These are phyloP conservation scores for Plasmopara viticola DNA, from an alignment of 352 stramenopile genomes.

Conservation along the genomic window DNA sequence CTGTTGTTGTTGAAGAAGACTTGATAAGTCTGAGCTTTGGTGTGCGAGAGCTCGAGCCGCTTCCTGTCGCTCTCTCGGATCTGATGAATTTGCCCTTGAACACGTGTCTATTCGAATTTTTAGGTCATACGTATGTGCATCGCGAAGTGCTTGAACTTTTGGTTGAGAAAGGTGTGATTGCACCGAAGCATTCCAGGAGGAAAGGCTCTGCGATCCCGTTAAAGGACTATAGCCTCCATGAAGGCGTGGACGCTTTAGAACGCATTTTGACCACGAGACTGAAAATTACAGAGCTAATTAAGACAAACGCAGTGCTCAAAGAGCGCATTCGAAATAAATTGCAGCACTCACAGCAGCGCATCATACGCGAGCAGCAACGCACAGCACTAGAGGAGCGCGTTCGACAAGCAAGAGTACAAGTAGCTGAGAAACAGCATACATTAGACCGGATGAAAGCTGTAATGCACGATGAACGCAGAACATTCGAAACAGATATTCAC, in stretches of 20 bases:
- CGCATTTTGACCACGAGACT: slow-evolving; percentile 38
- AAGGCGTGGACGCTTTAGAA: slow-evolving; percentile 67
- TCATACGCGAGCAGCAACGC: slow-evolving; percentile 46
- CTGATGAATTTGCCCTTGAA: slow-evolving; percentile 71
- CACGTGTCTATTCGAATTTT: slow-evolving; percentile 77
- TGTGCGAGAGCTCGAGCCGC: slow-evolving; percentile 58
- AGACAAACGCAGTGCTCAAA: slow-evolving; percentile 39
- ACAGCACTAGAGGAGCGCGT: slow-evolving; percentile 46
- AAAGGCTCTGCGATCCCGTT: slow-evolving; percentile 72
- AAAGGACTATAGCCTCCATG: slow-evolving; percentile 72
- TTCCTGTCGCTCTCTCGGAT: slow-evolving; percentile 53
- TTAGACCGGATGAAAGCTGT: slow-evolving; percentile 49
- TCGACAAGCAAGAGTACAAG: slow-evolving; percentile 36
- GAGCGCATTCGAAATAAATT: slow-evolving; percentile 49
- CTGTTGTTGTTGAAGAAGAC: slow-evolving; percentile 39
- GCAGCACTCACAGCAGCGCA: slow-evolving; percentile 27
- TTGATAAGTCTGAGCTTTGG: slow-evolving; percentile 56
- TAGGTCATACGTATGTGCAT: slow-evolving; percentile 55
- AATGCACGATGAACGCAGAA: slow-evolving; percentile 70
- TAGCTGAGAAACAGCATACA: slow-evolving; percentile 49
- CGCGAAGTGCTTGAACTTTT: slow-evolving; percentile 64
- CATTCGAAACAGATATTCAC: slow-evolving; percentile 75
- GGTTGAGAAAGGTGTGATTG: slow-evolving; percentile 57
- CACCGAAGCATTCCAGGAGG: slow-evolving; percentile 55
- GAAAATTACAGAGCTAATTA: slow-evolving; percentile 41